A percentile compares a stretch with the other conserved stretches of the same genome.
These are phyloP conservation scores for Dissophora ornata DNA, from an alignment of 192 early-diverging fungal genomes.

Conservation along the genomic window DNA sequence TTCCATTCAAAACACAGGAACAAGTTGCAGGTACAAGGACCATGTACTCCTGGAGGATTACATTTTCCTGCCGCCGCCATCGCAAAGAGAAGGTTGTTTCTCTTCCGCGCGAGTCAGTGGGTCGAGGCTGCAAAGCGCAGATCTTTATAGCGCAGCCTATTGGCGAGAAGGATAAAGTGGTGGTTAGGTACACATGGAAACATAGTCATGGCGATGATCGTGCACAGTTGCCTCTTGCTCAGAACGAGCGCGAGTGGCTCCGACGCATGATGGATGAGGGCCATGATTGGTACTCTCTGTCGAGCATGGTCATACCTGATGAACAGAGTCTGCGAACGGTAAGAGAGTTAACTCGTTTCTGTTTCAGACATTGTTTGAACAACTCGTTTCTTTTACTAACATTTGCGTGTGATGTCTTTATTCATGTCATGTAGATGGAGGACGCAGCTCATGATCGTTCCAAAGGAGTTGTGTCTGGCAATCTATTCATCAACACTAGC, in stretches of 20 bases:
- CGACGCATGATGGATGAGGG: constrained; percentile 10
- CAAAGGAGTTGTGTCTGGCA: constrained; percentile 17
- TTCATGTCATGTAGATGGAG: constrained; percentile 15
- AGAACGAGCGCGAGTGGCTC: constrained; percentile 15
- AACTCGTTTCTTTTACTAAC: constrained; percentile 2
- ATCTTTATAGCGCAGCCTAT: constrained; percentile 15
- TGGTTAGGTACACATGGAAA: constrained; percentile 16
- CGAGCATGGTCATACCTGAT: constrained; percentile 11
- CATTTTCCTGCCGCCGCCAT: constrained; percentile 19
- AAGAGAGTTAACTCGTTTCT: neutral
- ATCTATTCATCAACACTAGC: constrained; percentile 14
- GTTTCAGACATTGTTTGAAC: constrained; percentile 7
- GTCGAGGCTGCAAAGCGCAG: constrained; percentile 11
- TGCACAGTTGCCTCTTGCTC: constrained; percentile 18
- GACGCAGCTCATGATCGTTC: neutral
- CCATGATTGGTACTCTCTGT: constrained; percentile 17
- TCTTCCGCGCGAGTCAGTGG: constrained; percentile 19
- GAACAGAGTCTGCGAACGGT: neutral
- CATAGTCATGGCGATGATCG: constrained; percentile 21
- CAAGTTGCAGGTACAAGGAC: constrained; percentile 3
- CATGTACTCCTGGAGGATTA: constrained; percentile 2
- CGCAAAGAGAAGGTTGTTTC: constrained; percentile 18
- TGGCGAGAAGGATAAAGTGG: constrained; percentile 10
- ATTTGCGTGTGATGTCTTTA: neutral
- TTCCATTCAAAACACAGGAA: constrained; percentile 2